Evolutionary conservation across 768 basidiomycete species (phyloP).

Genomic region (Gautieria morchelliformis): DNA sequence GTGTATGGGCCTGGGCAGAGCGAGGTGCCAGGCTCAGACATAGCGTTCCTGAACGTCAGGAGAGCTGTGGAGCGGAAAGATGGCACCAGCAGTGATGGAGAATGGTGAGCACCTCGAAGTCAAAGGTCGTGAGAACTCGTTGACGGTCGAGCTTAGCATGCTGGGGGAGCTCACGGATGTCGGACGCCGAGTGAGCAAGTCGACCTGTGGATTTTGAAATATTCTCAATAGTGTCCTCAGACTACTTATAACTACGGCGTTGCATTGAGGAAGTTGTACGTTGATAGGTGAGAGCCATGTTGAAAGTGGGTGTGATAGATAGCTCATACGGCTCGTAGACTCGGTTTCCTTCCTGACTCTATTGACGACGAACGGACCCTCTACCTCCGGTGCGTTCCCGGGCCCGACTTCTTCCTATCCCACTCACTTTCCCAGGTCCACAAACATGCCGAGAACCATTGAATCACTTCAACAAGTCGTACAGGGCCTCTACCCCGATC

Average conservation of each 20-base stretch:
- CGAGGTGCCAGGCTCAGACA: background rate
- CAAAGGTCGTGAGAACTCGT: background rate
- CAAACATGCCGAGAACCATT: conserved; percentile 69
- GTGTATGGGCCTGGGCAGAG: conserved; percentile 9
- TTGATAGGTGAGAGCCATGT: conserved; percentile 41
- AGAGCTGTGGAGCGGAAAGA: conserved; percentile 48
- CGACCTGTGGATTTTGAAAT: background rate
- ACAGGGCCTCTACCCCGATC: conserved; percentile 59
- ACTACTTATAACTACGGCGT: conserved; percentile 57
- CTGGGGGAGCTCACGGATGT: conserved; percentile 65
- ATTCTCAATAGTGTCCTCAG: conserved; percentile 24
- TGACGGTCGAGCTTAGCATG: conserved; percentile 31
- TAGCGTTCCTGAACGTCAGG: conserved; percentile 24
- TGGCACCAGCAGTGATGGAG: conserved; percentile 42
- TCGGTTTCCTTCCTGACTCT: conserved; percentile 52
- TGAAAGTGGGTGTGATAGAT: background rate
- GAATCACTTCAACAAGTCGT: conserved; percentile 67
- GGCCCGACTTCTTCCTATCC: background rate
- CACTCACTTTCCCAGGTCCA: conserved; percentile 35
- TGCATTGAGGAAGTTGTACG: conserved; percentile 52
- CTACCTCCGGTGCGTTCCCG: conserved; percentile 50
- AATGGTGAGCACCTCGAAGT: conserved; percentile 42
- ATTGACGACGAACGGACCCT: conserved; percentile 34
- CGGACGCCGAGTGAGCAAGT: conserved; percentile 45
- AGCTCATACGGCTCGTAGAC: conserved; percentile 28